Percentiles rank a stretch among this genome's conserved stretches.
phyloP scores from a whole-genome alignment of 2,329 filamentous ascomycete genomes.

The Calonectria ilicicola region DNA sequence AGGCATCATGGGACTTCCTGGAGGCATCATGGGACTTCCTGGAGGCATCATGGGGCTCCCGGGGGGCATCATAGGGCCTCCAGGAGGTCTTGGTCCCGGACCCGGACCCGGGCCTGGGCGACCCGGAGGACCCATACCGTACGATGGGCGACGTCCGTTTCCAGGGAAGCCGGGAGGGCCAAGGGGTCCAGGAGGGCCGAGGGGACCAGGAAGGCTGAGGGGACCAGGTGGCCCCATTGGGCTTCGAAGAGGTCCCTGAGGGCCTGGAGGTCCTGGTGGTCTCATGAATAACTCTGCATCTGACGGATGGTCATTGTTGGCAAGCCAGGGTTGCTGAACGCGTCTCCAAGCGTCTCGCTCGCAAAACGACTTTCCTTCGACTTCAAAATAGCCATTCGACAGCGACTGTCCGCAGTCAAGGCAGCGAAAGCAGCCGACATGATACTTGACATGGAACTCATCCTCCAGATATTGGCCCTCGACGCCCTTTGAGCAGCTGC shows the following conservation, averaged over 20 bases:
- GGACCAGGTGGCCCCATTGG: not conserved
- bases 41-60: no score
- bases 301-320: not conserved
- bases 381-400: constrained; percentile 90
- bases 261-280: constrained; percentile 25
- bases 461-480: constrained; percentile 95
- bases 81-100: constrained; percentile 31
- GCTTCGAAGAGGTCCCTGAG: constrained; percentile 9
- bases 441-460: constrained; percentile 81
- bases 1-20: not conserved
- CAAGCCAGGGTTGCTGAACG: constrained; percentile 50
- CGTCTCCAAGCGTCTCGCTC: constrained; percentile 83
- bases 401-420: constrained; percentile 80
- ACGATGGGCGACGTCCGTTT: not conserved
- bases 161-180: not conserved
- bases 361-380: constrained; percentile 83
- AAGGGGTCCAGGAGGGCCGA: not conserved
- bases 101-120: constrained; percentile 40
- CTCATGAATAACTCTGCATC: constrained; percentile 31
- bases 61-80: not conserved
- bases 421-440: constrained; percentile 88
- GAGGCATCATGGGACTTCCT: not conserved
- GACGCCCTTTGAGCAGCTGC: constrained; percentile 83
- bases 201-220: not conserved
- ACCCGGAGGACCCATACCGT: constrained; percentile 24